Evolutionary conservation across 139 green algal genomes (phyloP), one percentile per base, ranked within the genome.

Genomic region (Diplosphaera chodatii): DNA sequence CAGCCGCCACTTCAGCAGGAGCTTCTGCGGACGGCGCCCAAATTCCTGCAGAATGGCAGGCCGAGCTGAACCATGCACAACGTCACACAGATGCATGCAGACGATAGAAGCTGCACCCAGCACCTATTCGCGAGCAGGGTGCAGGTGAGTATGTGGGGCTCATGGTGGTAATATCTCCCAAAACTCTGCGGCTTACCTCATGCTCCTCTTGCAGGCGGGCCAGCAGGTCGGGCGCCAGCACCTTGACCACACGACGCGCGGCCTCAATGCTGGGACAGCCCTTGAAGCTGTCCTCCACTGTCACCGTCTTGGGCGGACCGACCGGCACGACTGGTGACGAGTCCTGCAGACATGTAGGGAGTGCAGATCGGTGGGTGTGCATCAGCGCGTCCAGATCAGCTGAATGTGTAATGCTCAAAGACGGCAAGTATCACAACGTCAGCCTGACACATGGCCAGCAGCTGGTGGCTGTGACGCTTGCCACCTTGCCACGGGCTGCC

Each of bases 201-300:
- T 27, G 71, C 48, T 93, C 86, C 63, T 91, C 86, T 16, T 75
- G 13, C 48, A 94, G 73, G 5, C 89, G 70, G 10, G 67, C n/a
- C 41, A 89, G 64, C 62, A 95, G 78, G 76, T 95, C 89, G 3
- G 90, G 89, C 4, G 82, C 77, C 64, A 95, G 80, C 67, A 91
- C 80, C 13, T 62, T 29, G 68, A 88, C 23, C 37, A 93, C 78
- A 15, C 69, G 66, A 16, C 56, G 31, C 4, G 74, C 79, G 22
- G 68, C 80, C 3, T 56, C 41, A 40, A 80, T 65, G 63, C 62
- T 75, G 41, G 63, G 67, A 69, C 84, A 91, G 30, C 40, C 41
- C 64, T 85, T 86, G 78, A 92, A 91, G 56, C 63, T 81, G 72
- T 93, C 88, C 71, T 95, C 90, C 25, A 92, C 86, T 0, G 84